Base-by-base conservation (phyloP, 2,329 filamentous ascomycete species). In the Monilinia laxa region DNA sequence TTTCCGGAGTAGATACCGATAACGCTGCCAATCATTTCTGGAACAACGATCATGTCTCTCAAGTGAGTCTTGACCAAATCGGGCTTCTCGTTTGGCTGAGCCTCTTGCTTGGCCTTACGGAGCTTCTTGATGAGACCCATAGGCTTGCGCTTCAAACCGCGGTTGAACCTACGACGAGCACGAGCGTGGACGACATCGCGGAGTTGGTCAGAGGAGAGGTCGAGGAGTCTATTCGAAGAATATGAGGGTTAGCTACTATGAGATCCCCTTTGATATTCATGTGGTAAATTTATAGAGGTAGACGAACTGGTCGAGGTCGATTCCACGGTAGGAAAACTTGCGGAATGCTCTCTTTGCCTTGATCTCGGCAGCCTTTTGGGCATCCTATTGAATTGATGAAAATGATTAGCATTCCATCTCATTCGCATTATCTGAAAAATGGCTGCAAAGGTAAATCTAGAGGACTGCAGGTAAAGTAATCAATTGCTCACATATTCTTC, bases 51-150 rank as follows among this genome's bases (percentile, higher is more conserved):
- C 95, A 99, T 99, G 87, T 99, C 90, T 84, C 94, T 93, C 79
- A 99, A 90, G 83, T 99, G 94, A 72, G 94, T 99, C 91, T 97
- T 97, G 87, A 98, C 94, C 79, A 95, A 87, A 80, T 97, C 93
- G 81, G 94, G 94, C 92, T 98, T 97, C 93, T 98, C 94, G 85
- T 99, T 99, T 81, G 95, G 95, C 86, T 92, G 92, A 78, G 93
- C 93, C 86, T 97, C 93, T 84, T 96, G 92, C 90, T 97, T 97
- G 77, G 95, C 90, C 88, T 97, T 98, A 83, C 95, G 94, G 79
- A 99, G 92, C 90, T 99, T 99, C 92, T 98, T 98, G 90, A 99
- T 98, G 79, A 99, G 87, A 78, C 95, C 95, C 95, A 99, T 98
- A 79, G 95, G 95, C 88, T 96, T 96, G 87, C 95, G 93, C 91